Conservation (phyloP, 2,329 filamentous ascomycete genomes). For the Penicillium sp. region DNA sequence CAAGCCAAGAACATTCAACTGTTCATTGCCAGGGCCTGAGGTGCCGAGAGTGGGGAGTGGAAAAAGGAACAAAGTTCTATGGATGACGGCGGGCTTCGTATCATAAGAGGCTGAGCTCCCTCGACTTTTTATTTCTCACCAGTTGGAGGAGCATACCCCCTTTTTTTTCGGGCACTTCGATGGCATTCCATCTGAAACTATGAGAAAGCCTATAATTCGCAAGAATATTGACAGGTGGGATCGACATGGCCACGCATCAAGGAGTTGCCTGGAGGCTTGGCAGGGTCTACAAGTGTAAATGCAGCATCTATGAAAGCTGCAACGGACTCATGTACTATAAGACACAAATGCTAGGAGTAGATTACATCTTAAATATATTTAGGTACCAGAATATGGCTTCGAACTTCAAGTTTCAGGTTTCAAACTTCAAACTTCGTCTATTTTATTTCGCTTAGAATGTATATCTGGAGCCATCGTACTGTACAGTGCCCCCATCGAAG, state of each 20-base stretch:
- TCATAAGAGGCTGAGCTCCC: constrained; percentile 10
- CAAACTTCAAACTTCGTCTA: constrained; percentile 4
- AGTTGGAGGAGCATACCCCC: neutral
- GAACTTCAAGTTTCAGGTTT: neutral
- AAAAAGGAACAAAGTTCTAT: constrained; percentile 10
- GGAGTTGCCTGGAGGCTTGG: constrained; percentile 25
- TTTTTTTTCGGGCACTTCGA: constrained; percentile 8
- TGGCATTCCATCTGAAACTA: constrained; percentile 10
- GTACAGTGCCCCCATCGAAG: constrained; percentile 19
- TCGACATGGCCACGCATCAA: constrained; percentile 20
- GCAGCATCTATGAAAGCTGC: neutral
- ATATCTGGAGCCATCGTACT: constrained; percentile 22
- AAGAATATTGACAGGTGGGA: constrained; percentile 9
- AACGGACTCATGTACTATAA: too few relatives aligned
- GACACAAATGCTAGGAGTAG: too few relatives aligned
- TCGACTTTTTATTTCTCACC: neutral
- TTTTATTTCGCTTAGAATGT: constrained; percentile 17
- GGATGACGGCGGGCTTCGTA: constrained; percentile 16
- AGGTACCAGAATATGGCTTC: neutral
- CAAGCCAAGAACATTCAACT: neutral
- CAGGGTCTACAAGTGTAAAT: constrained; percentile 1
- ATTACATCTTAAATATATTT: too few relatives aligned
- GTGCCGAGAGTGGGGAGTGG: constrained; percentile 8
- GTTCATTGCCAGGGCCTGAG: constrained; percentile 7
- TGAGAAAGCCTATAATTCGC: neutral